phyloP scores from a whole-genome alignment of 1,284 basidiomycete genomes.

The Papiliotrema nemorosa region DNA sequence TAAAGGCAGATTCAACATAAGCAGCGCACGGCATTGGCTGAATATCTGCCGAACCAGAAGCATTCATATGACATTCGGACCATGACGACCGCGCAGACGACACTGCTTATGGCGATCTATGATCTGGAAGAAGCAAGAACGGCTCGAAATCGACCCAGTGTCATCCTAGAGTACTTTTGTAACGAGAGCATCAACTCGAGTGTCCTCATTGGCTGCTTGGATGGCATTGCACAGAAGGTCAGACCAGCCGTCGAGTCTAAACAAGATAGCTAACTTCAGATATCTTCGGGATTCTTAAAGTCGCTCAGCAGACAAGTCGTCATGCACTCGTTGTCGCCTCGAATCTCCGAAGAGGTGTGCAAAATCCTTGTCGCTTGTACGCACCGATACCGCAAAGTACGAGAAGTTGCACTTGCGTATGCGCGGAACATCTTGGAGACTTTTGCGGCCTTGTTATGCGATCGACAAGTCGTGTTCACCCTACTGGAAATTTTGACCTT shows the following conservation, averaged over 20 bases:
- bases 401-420: conserved; percentile 77
- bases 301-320: conserved; percentile 70
- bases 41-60: conserved; percentile 61
- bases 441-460: conserved; percentile 92
- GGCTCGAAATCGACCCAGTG: conserved; percentile 72
- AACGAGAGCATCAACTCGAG: conserved; percentile 81
- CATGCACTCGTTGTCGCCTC: conserved; percentile 71
- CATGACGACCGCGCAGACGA: conserved; percentile 76
- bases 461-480: conserved; percentile 77
- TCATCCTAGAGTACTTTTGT: conserved; percentile 80
- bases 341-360: conserved; percentile 70
- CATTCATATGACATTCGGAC: conserved; percentile 69
- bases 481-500: conserved; percentile 90
- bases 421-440: conserved; percentile 82
- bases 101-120: conserved; percentile 82
- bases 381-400: conserved; percentile 75
- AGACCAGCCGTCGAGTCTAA: conserved; percentile 1
- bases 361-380: conserved; percentile 74
- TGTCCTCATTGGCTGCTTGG: conserved; percentile 65
- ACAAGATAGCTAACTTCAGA: conserved; percentile 17
- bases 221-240: conserved; percentile 81
- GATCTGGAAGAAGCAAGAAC: conserved; percentile 87
- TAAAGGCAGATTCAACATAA: conserved; percentile 59
- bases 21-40: conserved; percentile 63
- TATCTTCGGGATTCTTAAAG: conserved; percentile 55